phyloP scores from a whole-genome alignment of 2,329 filamentous ascomycete species.

The Sclerotinia nivalis region DNA sequence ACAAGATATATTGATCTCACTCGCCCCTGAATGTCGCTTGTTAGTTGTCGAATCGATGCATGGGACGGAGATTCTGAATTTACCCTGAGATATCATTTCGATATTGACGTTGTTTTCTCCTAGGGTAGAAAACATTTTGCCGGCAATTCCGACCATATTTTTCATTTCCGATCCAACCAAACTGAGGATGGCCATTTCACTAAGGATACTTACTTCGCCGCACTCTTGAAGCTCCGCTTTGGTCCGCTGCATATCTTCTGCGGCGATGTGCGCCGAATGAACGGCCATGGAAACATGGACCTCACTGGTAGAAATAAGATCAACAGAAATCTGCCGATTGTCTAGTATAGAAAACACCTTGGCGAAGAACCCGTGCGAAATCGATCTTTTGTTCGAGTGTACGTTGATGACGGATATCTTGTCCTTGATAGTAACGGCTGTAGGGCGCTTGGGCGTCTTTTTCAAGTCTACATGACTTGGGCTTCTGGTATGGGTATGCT shows the following conservation, averaged over 20 bases:
- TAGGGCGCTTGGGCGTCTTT: slow-evolving; percentile 71
- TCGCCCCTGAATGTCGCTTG: slow-evolving; percentile 64
- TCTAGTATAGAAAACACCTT: slow-evolving; percentile 91
- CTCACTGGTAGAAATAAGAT: slow-evolving; percentile 94
- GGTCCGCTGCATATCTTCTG: slow-evolving; percentile 64
- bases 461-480: slow-evolving; percentile 48
- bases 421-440: slow-evolving; percentile 95
- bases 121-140: slow-evolving; percentile 90
- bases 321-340: slow-evolving; percentile 82
- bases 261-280: slow-evolving; percentile 70
- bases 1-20: slow-evolving; percentile 98
- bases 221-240: slow-evolving; percentile 74
- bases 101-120: slow-evolving; percentile 95
- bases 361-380: slow-evolving; percentile 94
- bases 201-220: slow-evolving; percentile 86
- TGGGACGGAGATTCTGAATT: slow-evolving; percentile 23
- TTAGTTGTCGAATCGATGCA: slow-evolving; percentile 12
- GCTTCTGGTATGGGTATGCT: slow-evolving; percentile 52
- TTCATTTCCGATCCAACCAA: slow-evolving; percentile 95
- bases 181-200: slow-evolving; percentile 93
- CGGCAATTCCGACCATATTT: slow-evolving; percentile 93
- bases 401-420: slow-evolving; percentile 97
- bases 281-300: slow-evolving; percentile 98
- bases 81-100: slow-evolving; percentile 99
- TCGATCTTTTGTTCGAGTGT: slow-evolving; percentile 93